These are phyloP conservation scores for Phytophthora vignae DNA, from an alignment of 352 stramenopile genomes.

Conservation along the genomic window DNA sequence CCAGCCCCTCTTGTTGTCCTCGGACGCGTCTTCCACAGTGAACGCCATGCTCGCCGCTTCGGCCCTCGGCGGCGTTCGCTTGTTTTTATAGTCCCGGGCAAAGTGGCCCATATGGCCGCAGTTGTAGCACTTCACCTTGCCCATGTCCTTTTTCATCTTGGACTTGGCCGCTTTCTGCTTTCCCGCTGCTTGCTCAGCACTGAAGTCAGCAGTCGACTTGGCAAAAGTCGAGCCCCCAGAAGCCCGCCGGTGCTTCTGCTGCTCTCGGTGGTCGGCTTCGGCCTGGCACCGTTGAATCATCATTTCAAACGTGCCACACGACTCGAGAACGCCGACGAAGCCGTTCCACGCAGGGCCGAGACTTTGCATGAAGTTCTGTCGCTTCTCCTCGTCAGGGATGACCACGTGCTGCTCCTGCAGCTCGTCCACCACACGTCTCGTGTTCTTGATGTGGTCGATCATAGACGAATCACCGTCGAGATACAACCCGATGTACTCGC, in stretches of 20 bases:
- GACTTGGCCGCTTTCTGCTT: not conserved
- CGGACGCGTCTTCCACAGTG: not conserved
- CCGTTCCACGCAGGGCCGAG: slow-evolving; percentile 14
- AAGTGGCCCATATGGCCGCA: not conserved
- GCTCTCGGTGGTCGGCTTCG: slow-evolving; percentile 8
- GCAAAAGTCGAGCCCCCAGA: not conserved
- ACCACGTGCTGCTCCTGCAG: slow-evolving; percentile 10
- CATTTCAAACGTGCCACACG: slow-evolving; percentile 3
- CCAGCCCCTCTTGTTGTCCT: not conserved
- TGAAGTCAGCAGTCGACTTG: not conserved
- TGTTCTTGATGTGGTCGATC: slow-evolving; percentile 17
- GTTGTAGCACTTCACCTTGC: not conserved
- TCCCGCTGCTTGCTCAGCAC: not conserved
- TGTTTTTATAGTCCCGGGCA: not conserved
- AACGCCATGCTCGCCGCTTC: not conserved
- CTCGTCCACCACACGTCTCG: slow-evolving; percentile 16
- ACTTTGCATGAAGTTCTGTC: slow-evolving; percentile 15
- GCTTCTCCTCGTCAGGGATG: slow-evolving; percentile 14
- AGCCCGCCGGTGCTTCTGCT: slow-evolving; percentile 7
- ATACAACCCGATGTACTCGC: slow-evolving; percentile 7
- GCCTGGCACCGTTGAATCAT: slow-evolving; percentile 16
- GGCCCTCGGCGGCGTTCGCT: not conserved
- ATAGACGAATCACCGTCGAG: slow-evolving; percentile 10
- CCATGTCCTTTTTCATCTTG: not conserved
- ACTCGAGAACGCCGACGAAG: slow-evolving; percentile 10